Percentiles rank a stretch among this genome's conserved stretches.
phyloP scores from a whole-genome alignment of 257 asterid species.

The Jacaranda copaia region DNA sequence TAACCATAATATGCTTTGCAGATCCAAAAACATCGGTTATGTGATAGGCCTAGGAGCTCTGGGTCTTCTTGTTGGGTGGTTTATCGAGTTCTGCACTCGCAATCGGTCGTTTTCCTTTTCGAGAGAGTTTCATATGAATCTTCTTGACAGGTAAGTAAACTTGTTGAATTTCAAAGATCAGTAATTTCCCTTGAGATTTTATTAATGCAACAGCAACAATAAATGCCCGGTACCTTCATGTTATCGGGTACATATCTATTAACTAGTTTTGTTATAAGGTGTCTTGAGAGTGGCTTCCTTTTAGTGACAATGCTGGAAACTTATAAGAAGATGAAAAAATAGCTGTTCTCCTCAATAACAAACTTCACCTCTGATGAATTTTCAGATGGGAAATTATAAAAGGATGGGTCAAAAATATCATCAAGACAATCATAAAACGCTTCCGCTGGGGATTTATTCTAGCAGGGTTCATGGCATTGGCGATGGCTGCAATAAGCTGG shows the following conservation, averaged over 20 bases:
- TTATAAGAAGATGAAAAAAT: neutral
- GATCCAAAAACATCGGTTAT: slow-evolving; percentile 71
- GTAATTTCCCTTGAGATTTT: too few relatives aligned
- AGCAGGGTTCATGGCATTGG: slow-evolving; percentile 70
- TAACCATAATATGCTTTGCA: slow-evolving; percentile 50
- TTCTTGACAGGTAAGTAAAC: slow-evolving; percentile 60
- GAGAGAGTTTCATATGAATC: slow-evolving; percentile 60
- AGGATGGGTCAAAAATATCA: slow-evolving; percentile 56
- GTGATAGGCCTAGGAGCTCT: slow-evolving; percentile 76
- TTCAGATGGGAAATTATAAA: slow-evolving; percentile 71
- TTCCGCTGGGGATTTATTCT: slow-evolving; percentile 78
- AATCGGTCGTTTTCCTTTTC: slow-evolving; percentile 53
- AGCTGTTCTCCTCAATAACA: neutral
- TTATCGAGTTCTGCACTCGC: slow-evolving; percentile 73
- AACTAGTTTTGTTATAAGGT: too few relatives aligned
- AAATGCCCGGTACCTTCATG: too few relatives aligned
- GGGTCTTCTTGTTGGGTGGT: slow-evolving; percentile 82
- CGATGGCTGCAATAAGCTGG: slow-evolving; percentile 94
- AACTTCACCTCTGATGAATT: slow-evolving; percentile 17
- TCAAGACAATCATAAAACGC: slow-evolving; percentile 65
- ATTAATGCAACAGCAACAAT: too few relatives aligned
- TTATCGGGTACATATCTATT: too few relatives aligned
- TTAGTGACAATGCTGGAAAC: neutral
- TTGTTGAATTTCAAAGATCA: neutral
- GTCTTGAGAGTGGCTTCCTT: too few relatives aligned